These are phyloP conservation scores for Kluyveromyces dobzhanskii DNA, from an alignment of 805 yeast genomes.

Conservation along the genomic window DNA sequence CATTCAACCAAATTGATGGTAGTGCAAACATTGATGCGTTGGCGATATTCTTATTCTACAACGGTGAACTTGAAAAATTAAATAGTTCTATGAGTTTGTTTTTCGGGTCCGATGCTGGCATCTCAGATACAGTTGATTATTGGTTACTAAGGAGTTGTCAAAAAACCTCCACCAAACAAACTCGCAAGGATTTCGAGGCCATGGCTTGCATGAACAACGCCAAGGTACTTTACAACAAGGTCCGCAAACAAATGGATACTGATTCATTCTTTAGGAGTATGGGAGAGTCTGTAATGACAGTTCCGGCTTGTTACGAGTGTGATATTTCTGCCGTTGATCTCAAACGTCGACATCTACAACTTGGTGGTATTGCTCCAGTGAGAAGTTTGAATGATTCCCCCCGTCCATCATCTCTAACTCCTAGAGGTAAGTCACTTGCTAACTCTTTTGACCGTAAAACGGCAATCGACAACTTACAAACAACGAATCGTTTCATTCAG, in stretches of 20 bases:
- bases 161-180: conserved; percentile 7
- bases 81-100: conserved; percentile 14
- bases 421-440: conserved; percentile 15
- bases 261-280: conserved; percentile 45
- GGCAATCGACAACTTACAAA: conserved; percentile 14
- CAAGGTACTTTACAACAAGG: conserved; percentile 24
- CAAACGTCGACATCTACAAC: neutral
- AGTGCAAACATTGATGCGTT: conserved; percentile 19
- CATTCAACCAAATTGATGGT: conserved; percentile 22
- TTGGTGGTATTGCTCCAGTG: neutral
- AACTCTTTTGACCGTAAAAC: conserved; percentile 22
- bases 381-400: conserved; percentile 12
- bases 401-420: conserved; percentile 28
- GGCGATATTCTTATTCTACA: conserved; percentile 14
- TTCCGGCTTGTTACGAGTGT: conserved; percentile 30
- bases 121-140: conserved; percentile 11
- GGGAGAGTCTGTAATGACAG: conserved; percentile 42
- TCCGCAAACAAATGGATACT: conserved; percentile 26
- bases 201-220: conserved; percentile 26
- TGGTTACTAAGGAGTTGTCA: conserved; percentile 21
- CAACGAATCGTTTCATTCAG: conserved; percentile 12
- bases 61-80: conserved; percentile 16
- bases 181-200: conserved; percentile 14
- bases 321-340: neutral
- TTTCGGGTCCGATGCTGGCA: conserved; percentile 9